Evolutionary conservation across 805 yeast genomes (phyloP).

Genomic region (Saccharomycopsis oosterbeekiorum): DNA sequence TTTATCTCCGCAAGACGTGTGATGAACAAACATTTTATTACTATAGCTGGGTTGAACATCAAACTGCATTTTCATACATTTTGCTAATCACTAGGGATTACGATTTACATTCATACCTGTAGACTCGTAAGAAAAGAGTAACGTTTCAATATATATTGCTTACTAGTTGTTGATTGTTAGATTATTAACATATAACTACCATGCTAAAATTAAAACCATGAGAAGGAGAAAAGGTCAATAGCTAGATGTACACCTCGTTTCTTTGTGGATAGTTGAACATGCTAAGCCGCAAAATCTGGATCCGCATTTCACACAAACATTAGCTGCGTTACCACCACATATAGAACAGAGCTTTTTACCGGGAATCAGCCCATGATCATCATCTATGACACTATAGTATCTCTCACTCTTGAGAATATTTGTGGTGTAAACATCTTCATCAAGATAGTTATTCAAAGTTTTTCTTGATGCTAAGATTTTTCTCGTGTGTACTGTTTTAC

Average conservation of each 20-base stretch:
- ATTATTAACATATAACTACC: too few species aligned
- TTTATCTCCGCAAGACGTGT: too few species aligned
- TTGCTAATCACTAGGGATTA: too few species aligned
- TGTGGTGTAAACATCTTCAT: conserved; percentile 44
- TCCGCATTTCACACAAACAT: conserved; percentile 16
- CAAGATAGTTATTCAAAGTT: conserved; percentile 50
- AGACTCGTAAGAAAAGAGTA: too few species aligned
- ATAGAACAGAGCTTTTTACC: conserved; percentile 19
- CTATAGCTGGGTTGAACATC: too few species aligned
- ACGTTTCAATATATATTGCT: too few species aligned
- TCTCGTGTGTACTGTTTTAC: conserved; percentile 15
- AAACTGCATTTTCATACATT: too few species aligned
- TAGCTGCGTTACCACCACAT: conserved; percentile 18
- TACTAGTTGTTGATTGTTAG: too few species aligned
- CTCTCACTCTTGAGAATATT: conserved; percentile 29
- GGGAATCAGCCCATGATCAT: conserved; percentile 4
- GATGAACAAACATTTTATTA: too few species aligned
- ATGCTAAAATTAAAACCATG: too few species aligned
- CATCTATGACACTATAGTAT: conserved; percentile 7
- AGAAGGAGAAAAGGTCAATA: not conserved
- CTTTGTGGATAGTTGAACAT: conserved; percentile 15
- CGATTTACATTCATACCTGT: too few species aligned
- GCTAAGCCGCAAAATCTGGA: conserved; percentile 15
- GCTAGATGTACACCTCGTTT: conserved; percentile 14
- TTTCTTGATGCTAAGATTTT: conserved; percentile 18